phyloP scores from a whole-genome alignment of 768 basidiomycete species.

The Kwoniella sp. region DNA sequence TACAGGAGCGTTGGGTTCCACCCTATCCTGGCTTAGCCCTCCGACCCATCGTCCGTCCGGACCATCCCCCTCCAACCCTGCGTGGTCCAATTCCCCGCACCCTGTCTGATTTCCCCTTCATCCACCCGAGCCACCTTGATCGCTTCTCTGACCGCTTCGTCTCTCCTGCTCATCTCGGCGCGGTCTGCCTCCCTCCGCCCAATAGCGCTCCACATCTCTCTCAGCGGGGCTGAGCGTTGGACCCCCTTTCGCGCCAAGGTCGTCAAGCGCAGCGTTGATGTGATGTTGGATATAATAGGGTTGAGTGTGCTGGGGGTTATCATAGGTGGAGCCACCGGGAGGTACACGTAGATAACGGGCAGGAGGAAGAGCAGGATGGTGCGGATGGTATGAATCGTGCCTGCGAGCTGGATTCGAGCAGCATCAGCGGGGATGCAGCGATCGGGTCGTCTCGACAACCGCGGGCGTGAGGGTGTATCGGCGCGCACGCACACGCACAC shows the following conservation, averaged over 20 bases:
- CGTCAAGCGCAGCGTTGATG: constrained; percentile 27
- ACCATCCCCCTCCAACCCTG: constrained; percentile 36
- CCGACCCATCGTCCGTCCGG: constrained; percentile 9
- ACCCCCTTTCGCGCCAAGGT: constrained; percentile 17
- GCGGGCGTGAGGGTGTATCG: neutral
- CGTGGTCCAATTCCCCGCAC: constrained; percentile 18
- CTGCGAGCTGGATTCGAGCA: constrained; percentile 17
- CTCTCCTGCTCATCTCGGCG: constrained; percentile 1
- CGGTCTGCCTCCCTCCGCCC: constrained; percentile 7
- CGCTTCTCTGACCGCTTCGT: constrained; percentile 14
- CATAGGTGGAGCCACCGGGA: constrained; percentile 4
- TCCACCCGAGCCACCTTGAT: constrained; percentile 8
- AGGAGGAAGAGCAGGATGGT: constrained; percentile 21
- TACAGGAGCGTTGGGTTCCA: too few relatives aligned
- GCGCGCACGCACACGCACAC: neutral
- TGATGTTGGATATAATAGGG: constrained; percentile 20
- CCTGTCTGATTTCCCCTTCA: constrained; percentile 8
- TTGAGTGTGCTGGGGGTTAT: constrained; percentile 3
- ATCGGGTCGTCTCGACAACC: neutral
- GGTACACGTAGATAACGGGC: constrained; percentile 24
- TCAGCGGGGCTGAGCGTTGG: neutral
- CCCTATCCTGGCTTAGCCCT: neutral
- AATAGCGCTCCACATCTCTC: constrained; percentile 8
- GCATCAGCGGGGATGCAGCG: neutral
- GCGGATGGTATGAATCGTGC: constrained; percentile 31